Evolutionary conservation across 441 rosid species (phyloP).

Genomic region (Viola pubescens): DNA sequence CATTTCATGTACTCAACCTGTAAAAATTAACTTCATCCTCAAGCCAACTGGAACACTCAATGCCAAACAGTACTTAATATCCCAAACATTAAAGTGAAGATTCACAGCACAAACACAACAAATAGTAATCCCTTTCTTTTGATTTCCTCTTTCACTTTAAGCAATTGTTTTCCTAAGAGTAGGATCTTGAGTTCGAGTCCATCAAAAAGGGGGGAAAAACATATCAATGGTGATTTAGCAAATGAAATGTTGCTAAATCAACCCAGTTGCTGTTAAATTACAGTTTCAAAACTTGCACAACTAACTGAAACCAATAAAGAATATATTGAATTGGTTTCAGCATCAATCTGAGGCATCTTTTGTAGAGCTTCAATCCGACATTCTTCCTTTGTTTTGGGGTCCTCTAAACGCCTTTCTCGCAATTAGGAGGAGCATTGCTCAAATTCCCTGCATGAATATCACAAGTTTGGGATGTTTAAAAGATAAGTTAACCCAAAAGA

Average conservation of each 20-base stretch:
- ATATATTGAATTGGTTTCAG: slow-evolving; percentile 11
- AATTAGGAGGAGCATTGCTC: slow-evolving; percentile 37
- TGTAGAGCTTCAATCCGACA: slow-evolving; percentile 37
- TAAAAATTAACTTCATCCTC: too few relatives aligned
- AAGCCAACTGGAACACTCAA: too few relatives aligned
- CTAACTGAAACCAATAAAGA: slow-evolving; percentile 1
- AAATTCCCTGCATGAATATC: slow-evolving; percentile 34
- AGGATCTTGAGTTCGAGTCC: too few relatives aligned
- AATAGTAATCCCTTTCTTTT: too few relatives aligned
- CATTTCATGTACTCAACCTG: too few relatives aligned
- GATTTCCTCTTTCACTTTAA: too few relatives aligned
- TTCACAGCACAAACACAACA: too few relatives aligned
- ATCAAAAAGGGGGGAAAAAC: not conserved
- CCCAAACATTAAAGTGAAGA: too few relatives aligned
- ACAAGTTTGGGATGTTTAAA: slow-evolving; percentile 40
- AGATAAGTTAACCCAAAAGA: slow-evolving; percentile 34
- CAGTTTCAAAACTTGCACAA: not conserved
- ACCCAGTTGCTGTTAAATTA: not conserved
- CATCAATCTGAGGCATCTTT: slow-evolving; percentile 24
- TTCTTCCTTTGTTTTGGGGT: slow-evolving; percentile 31
- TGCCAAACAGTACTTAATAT: too few relatives aligned
- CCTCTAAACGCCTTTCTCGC: slow-evolving; percentile 34
- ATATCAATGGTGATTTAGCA: not conserved
- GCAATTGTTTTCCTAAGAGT: too few relatives aligned
- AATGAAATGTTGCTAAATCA: not conserved